Evolutionary conservation across 805 yeast species (phyloP).

Genomic region (Saitoella complicata): DNA sequence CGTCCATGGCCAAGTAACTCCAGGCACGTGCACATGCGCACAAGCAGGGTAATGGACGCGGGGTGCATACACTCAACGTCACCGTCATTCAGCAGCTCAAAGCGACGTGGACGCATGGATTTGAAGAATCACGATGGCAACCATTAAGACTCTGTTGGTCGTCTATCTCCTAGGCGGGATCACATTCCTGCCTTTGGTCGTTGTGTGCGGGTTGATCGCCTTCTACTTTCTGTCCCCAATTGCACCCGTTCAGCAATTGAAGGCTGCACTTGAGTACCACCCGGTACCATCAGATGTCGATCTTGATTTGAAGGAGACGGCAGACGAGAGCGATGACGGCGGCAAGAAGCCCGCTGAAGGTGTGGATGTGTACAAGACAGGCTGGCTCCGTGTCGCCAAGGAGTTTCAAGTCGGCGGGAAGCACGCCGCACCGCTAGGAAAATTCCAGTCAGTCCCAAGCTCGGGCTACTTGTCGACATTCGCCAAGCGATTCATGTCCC

Average conservation of each 20-base stretch:
- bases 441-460: conserved; percentile 3
- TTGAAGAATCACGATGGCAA: too few species aligned
- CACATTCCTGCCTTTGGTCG: not conserved
- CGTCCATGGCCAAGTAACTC: too few species aligned
- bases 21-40: too few species aligned
- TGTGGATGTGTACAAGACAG: conserved; percentile 41
- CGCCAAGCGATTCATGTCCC: too few species aligned
- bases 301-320: too few species aligned
- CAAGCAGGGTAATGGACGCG: too few species aligned
- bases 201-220: not conserved
- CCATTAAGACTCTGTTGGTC: not conserved
- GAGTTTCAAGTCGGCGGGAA: conserved; percentile 29
- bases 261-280: too few species aligned
- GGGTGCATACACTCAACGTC: too few species aligned
- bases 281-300: too few species aligned
- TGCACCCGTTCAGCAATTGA: not conserved
- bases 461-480: not conserved
- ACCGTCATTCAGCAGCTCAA: too few species aligned
- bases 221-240: not conserved
- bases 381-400: conserved; percentile 75
- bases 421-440: conserved; percentile 22
- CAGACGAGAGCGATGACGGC: too few species aligned
- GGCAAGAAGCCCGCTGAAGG: conserved; percentile 23
- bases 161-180: not conserved
- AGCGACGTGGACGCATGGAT: too few species aligned